Conservation (phyloP, 75 land plant species). For the Sequoiadendron giganteum region DNA sequence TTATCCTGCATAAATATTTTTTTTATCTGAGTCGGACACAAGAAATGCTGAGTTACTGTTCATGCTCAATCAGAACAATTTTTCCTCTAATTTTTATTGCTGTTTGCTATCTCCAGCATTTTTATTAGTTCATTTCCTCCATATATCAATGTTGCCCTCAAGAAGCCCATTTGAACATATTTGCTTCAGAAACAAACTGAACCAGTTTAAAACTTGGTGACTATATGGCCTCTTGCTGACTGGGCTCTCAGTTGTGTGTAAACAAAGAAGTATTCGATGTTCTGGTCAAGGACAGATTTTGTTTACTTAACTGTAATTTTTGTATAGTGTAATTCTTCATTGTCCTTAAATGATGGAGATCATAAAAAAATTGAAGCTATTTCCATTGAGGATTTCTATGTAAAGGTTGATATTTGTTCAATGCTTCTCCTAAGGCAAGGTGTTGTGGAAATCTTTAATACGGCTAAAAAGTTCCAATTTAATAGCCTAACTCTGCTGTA, state of each 20-base stretch:
- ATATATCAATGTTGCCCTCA: neutral
- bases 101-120: neutral
- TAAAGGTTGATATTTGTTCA: neutral
- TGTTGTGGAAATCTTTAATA: neutral
- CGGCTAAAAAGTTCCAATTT: neutral
- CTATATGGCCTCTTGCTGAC: neutral
- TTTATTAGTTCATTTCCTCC: no score
- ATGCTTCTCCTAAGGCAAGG: neutral
- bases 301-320: neutral
- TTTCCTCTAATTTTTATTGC: neutral
- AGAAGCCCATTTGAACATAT: neutral
- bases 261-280: neutral
- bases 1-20: neutral
- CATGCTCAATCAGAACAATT: neutral
- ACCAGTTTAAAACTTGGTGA: neutral
- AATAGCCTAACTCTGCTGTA: no score
- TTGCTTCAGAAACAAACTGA: neutral
- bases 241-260: neutral
- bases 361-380: neutral
- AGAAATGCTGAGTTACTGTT: neutral
- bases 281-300: neutral
- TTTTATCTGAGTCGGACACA: neutral
- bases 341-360: neutral
- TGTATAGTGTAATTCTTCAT: neutral
- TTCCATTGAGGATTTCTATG: neutral